These are phyloP conservation scores for Colletotrichum destructivum DNA, from an alignment of 2,329 filamentous ascomycete species.

Conservation along the genomic window DNA sequence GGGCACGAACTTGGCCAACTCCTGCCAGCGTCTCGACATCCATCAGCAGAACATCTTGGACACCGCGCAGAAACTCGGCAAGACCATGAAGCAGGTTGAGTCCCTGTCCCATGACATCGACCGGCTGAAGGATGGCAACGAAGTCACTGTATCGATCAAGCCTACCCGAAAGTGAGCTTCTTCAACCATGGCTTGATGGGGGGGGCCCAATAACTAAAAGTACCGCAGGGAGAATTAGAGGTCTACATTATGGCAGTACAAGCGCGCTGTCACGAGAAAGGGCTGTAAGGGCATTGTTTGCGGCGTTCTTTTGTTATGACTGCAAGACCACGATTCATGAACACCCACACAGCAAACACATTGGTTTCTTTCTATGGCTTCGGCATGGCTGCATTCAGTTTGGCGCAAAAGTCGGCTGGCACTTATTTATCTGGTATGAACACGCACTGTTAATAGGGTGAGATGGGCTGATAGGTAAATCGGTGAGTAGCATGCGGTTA, in stretches of 20 bases:
- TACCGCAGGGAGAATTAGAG: background rate
- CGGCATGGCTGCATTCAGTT: background rate
- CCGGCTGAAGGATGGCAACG: constrained; percentile 3
- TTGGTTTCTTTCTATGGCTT: background rate
- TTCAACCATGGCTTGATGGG: no score
- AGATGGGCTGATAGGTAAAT: background rate
- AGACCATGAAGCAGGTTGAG: constrained; percentile 10
- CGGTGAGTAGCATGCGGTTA: no score
- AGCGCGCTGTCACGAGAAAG: background rate
- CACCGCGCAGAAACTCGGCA: constrained; percentile 7
- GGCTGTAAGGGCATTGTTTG: background rate
- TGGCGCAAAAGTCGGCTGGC: background rate
- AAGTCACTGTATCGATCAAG: constrained; percentile 31
- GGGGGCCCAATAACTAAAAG: background rate
- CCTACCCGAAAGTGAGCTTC: constrained; percentile 2
- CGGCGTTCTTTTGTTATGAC: no score
- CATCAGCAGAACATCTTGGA: constrained; percentile 11
- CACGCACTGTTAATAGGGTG: background rate
- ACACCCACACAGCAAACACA: no score
- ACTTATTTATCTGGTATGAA: background rate
- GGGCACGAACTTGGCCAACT: constrained; percentile 25
- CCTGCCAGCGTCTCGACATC: constrained; percentile 21
- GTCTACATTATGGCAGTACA: background rate
- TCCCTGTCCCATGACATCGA: constrained; percentile 11
- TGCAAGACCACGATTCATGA: background rate